Percentiles rank a stretch among this genome's conserved stretches.
phyloP scores from a whole-genome alignment of 1,284 basidiomycete genomes.

The Cryptococcus sp. region DNA sequence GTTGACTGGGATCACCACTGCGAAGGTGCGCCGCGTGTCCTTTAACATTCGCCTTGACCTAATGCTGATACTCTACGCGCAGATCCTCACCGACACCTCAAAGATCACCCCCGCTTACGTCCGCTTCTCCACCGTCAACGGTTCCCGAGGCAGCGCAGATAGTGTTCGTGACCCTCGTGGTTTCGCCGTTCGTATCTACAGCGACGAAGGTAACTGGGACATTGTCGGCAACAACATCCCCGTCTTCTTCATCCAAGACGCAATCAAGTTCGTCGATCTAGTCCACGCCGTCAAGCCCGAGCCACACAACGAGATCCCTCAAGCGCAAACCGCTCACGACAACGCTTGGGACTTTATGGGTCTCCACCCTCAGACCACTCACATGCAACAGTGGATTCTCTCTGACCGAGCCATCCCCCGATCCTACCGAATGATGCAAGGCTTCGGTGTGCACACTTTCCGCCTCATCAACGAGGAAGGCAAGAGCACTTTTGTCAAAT shows the following conservation, averaged over 20 bases:
- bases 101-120: conserved; percentile 72
- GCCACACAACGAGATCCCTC: conserved; percentile 67
- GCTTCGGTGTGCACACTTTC: conserved; percentile 76
- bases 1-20: conserved; percentile 46
- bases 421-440: conserved; percentile 82
- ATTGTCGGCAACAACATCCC: conserved; percentile 61
- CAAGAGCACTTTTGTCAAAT: conserved; percentile 77
- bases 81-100: conserved; percentile 69
- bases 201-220: conserved; percentile 78
- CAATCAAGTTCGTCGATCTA: conserved; percentile 79
- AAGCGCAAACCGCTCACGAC: conserved; percentile 59
- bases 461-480: conserved; percentile 67
- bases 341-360: conserved; percentile 76
- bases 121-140: conserved; percentile 79
- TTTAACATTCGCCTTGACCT: conserved; percentile 1
- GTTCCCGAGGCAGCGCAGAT: conserved; percentile 68
- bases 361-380: conserved; percentile 60
- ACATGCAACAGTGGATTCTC: conserved; percentile 81
- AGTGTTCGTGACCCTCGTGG: conserved; percentile 72
- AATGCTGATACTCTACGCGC: conserved; percentile 11
- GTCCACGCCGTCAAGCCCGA: conserved; percentile 66
- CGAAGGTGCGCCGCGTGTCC: conserved; percentile 24
- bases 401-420: conserved; percentile 78
- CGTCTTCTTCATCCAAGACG: conserved; percentile 77
- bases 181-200: conserved; percentile 79